Evolutionary conservation across 345 rosid species (phyloP).

Genomic region (Brassica nigra): DNA sequence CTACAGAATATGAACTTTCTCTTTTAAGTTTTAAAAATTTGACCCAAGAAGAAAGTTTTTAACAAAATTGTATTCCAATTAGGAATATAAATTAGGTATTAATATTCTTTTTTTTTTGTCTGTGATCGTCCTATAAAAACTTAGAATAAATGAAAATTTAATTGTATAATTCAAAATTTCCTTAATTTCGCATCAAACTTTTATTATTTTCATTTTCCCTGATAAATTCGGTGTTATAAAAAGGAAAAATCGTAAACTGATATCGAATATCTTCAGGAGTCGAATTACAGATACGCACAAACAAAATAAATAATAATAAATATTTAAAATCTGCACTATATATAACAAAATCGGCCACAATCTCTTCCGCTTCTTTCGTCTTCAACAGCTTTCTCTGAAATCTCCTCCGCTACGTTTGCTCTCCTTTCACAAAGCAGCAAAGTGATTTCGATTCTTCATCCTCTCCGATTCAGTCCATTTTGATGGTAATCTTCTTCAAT

Average conservation of each 20-base stretch:
- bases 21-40: neutral
- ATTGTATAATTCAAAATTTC: neutral
- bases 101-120: neutral
- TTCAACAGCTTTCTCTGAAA: conserved; percentile 9
- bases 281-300: neutral
- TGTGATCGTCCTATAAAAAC: neutral
- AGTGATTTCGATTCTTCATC: neutral
- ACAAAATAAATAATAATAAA: neutral
- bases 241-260: neutral
- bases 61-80: neutral
- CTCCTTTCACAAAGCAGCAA: conserved; percentile 6
- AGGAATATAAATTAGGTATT: neutral
- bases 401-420: conserved; percentile 21
- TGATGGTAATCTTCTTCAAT: conserved; percentile 29
- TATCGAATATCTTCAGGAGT: neutral
- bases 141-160: neutral
- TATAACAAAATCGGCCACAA: conserved; percentile 7
- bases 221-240: neutral
- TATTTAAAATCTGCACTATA: neutral
- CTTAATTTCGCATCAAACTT: neutral
- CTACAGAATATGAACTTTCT: neutral
- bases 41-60: neutral
- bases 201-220: neutral
- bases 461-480: conserved; percentile 14
- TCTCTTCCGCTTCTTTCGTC: conserved; percentile 37